Conservation (phyloP, 768 basidiomycete genomes). For the Kwoniella pini region DNA sequence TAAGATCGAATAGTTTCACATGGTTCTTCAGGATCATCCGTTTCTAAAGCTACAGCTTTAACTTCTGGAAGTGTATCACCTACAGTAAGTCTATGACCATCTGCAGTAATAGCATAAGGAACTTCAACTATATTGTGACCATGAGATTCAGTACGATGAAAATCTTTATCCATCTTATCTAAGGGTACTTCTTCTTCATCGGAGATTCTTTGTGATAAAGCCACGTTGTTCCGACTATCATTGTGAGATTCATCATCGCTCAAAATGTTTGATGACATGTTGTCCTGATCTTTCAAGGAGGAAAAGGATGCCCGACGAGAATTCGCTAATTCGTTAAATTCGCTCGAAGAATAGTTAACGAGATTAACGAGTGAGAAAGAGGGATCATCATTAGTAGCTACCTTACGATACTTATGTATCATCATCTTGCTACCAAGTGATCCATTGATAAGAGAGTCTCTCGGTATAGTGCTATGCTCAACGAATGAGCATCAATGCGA, state of each 20-base stretch:
- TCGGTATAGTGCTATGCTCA: background rate
- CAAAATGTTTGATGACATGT: background rate
- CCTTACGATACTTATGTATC: constrained; percentile 3
- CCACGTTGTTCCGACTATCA: background rate
- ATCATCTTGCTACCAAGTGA: background rate
- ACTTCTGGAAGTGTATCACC: constrained; percentile 13
- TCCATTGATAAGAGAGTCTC: background rate
- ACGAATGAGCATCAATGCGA: background rate
- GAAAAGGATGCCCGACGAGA: background rate
- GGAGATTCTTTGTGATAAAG: background rate
- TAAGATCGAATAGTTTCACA: constrained; percentile 19
- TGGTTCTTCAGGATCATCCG: constrained; percentile 14
- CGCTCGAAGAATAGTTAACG: no score
- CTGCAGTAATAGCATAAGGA: background rate
- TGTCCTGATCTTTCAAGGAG: background rate
- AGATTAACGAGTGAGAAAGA: background rate
- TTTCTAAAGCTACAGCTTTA: constrained; percentile 12
- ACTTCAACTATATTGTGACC: background rate
- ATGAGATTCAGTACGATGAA: background rate
- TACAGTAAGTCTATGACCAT: background rate
- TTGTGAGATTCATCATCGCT: background rate
- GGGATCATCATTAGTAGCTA: background rate
- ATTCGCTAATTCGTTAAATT: background rate
- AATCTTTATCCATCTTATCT: background rate
- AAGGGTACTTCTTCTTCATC: background rate